Evolutionary conservation across 192 early-diverging fungal species (phyloP).

Genomic region (Gonapodya prolifera): DNA sequence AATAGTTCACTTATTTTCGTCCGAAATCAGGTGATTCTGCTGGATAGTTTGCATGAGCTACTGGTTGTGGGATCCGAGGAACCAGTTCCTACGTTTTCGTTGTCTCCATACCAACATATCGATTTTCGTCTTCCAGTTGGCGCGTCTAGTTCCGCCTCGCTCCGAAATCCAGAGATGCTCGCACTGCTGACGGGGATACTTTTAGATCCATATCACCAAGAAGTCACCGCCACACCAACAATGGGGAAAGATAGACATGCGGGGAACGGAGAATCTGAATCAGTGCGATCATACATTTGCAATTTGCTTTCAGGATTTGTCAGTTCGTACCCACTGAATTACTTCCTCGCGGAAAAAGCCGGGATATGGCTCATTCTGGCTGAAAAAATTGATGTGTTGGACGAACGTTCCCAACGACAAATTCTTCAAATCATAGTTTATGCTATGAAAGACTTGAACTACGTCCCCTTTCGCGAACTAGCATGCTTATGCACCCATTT

Average conservation of each 20-base stretch:
- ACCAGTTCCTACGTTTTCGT: neutral
- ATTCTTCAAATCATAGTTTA: neutral
- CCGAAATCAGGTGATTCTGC: neutral
- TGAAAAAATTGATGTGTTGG: neutral
- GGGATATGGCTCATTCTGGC: neutral
- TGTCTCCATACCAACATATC: neutral
- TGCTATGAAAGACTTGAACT: neutral
- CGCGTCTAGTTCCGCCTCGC: neutral
- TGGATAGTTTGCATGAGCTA: neutral
- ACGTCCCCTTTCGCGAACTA: neutral
- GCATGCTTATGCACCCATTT: constrained; percentile 5
- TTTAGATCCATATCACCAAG: neutral
- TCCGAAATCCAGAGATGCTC: neutral
- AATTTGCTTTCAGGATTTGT: neutral
- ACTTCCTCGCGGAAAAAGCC: neutral
- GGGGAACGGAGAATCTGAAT: neutral
- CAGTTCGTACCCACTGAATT: neutral
- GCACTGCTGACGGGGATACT: neutral
- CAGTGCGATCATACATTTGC: neutral
- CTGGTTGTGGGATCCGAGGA: neutral
- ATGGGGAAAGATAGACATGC: neutral
- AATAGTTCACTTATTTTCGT: no score
- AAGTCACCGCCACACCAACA: neutral
- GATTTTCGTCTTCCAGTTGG: neutral
- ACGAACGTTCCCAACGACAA: neutral